Evolutionary conservation across 73 alveolate species (phyloP).

Genomic region (Loxodes magnus): DNA sequence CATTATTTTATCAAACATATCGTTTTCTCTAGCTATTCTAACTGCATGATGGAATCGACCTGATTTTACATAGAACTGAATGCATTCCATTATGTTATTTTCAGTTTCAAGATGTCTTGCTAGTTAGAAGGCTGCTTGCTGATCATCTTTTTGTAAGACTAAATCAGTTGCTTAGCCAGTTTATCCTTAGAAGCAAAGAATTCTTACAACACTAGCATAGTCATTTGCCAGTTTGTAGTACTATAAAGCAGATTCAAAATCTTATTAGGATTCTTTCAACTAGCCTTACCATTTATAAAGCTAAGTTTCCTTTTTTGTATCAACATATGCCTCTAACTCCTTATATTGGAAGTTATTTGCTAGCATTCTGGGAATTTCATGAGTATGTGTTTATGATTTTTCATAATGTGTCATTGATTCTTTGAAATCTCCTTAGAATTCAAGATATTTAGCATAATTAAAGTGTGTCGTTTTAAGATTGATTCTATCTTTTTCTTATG

Average conservation of each 20-base stretch:
- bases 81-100: slow-evolving; percentile 77
- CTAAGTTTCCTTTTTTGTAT: slow-evolving; percentile 57
- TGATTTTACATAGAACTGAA: slow-evolving; percentile 75
- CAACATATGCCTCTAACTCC: slow-evolving; percentile 63
- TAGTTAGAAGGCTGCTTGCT: slow-evolving; percentile 81
- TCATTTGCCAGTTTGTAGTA: slow-evolving; percentile 61
- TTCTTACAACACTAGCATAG: slow-evolving; percentile 48
- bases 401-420: slow-evolving; percentile 82
- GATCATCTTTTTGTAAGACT: slow-evolving; percentile 72
- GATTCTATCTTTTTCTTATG: slow-evolving; percentile 86
- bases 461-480: slow-evolving; percentile 84
- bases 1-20: slow-evolving; percentile 72
- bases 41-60: slow-evolving; percentile 90
- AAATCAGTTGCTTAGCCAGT: slow-evolving; percentile 59
- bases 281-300: slow-evolving; percentile 93
- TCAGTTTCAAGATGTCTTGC: slow-evolving; percentile 75
- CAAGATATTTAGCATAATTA: slow-evolving; percentile 86
- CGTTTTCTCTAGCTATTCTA: slow-evolving; percentile 85
- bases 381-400: slow-evolving; percentile 35
- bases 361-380: slow-evolving; percentile 96
- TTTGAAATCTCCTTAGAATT: slow-evolving; percentile 67
- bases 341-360: slow-evolving; percentile 51
- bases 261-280: slow-evolving; percentile 73
- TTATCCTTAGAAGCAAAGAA: slow-evolving; percentile 55
- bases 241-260: slow-evolving; percentile 63